Percentiles rank a stretch among this genome's conserved stretches.
Evolutionary conservation across 2,329 filamentous ascomycete species (phyloP).

Genomic region (Nemania serpens): DNA sequence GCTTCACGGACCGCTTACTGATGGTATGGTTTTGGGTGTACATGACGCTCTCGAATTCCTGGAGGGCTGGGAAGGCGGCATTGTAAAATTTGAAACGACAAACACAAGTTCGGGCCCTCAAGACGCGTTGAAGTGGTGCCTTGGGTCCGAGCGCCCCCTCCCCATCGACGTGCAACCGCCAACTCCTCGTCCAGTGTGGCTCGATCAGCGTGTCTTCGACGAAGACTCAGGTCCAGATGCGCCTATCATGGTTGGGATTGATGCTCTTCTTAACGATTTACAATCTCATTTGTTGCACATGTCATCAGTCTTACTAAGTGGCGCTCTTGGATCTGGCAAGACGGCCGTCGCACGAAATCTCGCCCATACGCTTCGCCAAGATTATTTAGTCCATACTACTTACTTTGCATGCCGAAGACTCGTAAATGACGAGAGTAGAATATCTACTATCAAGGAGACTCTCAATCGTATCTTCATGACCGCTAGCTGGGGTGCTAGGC

Average conservation of each 20-base stretch:
- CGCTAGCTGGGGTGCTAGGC: constrained; percentile 87
- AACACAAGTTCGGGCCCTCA: constrained; percentile 64
- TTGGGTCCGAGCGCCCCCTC: constrained; percentile 76
- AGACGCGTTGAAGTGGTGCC: constrained; percentile 68
- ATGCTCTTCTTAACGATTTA: constrained; percentile 73
- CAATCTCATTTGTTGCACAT: constrained; percentile 78
- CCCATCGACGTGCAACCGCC: constrained; percentile 77
- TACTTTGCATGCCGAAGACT: constrained; percentile 88
- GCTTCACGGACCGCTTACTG: constrained; percentile 82
- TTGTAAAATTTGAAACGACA: constrained; percentile 58
- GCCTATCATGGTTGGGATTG: constrained; percentile 80
- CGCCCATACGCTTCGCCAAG: constrained; percentile 71
- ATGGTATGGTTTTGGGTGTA: constrained; percentile 76
- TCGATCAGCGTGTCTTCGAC: constrained; percentile 49
- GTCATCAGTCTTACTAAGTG: constrained; percentile 88
- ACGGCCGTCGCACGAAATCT: constrained; percentile 78
- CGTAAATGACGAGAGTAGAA: constrained; percentile 86
- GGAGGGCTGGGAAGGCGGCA: constrained; percentile 78
- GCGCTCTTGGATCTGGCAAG: constrained; percentile 89
- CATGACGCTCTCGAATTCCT: constrained; percentile 58
- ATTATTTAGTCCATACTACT: constrained; percentile 77
- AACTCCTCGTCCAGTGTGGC: constrained; percentile 66
- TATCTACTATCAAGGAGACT: constrained; percentile 89
- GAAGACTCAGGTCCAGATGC: constrained; percentile 60
- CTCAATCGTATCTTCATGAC: constrained; percentile 82